A percentile compares a stretch with the other conserved stretches of the same genome.
Evolutionary conservation across 1,284 basidiomycete species (phyloP).

Genomic region (Sphagnurus paluster): DNA sequence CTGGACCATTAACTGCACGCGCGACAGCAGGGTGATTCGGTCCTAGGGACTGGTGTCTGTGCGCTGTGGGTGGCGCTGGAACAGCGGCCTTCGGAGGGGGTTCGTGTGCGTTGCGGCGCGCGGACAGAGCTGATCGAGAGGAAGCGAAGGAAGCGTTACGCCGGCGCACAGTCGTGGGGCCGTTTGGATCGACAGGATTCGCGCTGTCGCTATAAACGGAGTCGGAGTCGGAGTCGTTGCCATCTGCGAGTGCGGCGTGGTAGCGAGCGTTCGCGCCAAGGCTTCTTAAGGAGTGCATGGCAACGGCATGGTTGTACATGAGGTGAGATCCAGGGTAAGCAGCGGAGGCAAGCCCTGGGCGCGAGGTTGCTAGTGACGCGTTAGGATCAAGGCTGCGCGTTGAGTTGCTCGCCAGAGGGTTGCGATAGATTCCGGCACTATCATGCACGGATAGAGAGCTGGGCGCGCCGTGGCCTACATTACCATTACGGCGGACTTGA

Average conservation of each 20-base stretch:
- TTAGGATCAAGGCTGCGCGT: slow-evolving; percentile 17
- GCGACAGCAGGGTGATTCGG: slow-evolving; percentile 7
- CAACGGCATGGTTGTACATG: slow-evolving; percentile 16
- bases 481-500: slow-evolving; percentile 5
- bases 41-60: not conserved
- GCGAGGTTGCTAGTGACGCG: not conserved
- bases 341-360: too few relatives aligned
- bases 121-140: slow-evolving; percentile 12
- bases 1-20: slow-evolving; percentile 15
- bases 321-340: too few relatives aligned
- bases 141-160: slow-evolving; percentile 18
- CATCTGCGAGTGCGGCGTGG: slow-evolving; percentile 8
- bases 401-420: slow-evolving; percentile 18
- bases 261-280: slow-evolving; percentile 6
- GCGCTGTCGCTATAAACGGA: too few relatives aligned
- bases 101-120: slow-evolving; percentile 8
- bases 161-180: slow-evolving; percentile 8
- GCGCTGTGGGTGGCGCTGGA: not conserved
- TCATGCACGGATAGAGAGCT: not conserved
- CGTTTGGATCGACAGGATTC: not conserved
- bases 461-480: not conserved
- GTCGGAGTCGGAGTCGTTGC: slow-evolving; percentile 3
- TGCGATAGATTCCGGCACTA: slow-evolving; percentile 11
- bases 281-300: slow-evolving; percentile 20
- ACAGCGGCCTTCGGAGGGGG: not conserved